Percentiles rank a stretch among this genome's conserved stretches.
Evolutionary conservation across 192 early-diverging fungal species (phyloP).

Genomic region (Coemansia sp.): DNA sequence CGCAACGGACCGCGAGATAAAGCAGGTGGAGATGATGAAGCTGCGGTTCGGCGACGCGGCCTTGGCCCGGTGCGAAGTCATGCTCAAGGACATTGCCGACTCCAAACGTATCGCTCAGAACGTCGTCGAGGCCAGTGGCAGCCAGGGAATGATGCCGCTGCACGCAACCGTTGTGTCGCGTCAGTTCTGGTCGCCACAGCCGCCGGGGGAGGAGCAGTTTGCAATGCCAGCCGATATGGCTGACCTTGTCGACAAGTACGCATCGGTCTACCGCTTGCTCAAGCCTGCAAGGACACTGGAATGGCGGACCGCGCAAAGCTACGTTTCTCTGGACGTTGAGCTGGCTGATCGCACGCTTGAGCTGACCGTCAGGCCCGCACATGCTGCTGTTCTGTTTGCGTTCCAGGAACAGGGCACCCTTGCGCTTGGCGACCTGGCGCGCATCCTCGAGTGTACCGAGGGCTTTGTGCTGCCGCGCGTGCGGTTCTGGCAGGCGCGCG

Average conservation of each 20-base stretch:
- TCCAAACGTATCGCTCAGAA: slow-evolving; percentile 64
- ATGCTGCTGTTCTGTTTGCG: slow-evolving; percentile 57
- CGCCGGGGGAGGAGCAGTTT: slow-evolving; percentile 34
- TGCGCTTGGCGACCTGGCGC: slow-evolving; percentile 16
- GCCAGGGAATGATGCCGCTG: slow-evolving; percentile 27
- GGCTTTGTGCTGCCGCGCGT: slow-evolving; percentile 22
- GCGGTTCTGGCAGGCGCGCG: slow-evolving; percentile 42
- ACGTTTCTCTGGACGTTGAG: slow-evolving; percentile 59
- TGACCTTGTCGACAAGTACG: slow-evolving; percentile 50
- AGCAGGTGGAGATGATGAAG: slow-evolving; percentile 73
- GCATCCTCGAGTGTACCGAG: slow-evolving; percentile 21
- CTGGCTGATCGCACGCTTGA: slow-evolving; percentile 54
- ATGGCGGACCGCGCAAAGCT: slow-evolving; percentile 56
- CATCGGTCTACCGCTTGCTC: slow-evolving; percentile 46
- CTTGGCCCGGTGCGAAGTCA: slow-evolving; percentile 71
- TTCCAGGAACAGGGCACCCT: slow-evolving; percentile 13
- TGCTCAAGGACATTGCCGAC: slow-evolving; percentile 77
- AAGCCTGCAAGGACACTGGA: slow-evolving; percentile 63
- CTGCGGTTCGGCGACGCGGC: slow-evolving; percentile 64
- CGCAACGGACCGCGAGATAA: slow-evolving; percentile 59
- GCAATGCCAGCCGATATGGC: slow-evolving; percentile 47
- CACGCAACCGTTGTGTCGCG: slow-evolving; percentile 58
- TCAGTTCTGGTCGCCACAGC: slow-evolving; percentile 61
- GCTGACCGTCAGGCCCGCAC: slow-evolving; percentile 54
- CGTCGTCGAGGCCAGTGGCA: slow-evolving; percentile 34